Conservation (phyloP, 768 basidiomycete species). For the Mycena galopus region DNA sequence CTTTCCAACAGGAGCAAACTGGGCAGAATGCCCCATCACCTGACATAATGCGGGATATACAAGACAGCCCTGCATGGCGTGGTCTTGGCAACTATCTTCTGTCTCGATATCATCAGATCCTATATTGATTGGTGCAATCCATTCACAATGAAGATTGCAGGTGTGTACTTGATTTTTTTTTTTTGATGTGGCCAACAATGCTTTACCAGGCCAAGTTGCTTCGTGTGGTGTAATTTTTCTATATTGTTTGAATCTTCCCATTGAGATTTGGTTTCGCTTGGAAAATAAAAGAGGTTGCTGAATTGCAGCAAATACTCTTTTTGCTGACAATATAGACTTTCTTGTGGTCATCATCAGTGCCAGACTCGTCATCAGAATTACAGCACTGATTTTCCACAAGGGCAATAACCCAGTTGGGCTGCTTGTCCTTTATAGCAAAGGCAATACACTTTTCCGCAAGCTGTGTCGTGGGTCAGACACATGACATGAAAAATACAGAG, state of each 20-base stretch:
- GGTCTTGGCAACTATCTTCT: not conserved
- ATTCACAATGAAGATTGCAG: conserved; percentile 36
- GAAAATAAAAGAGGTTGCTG: no score
- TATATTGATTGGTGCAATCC: conserved; percentile 48
- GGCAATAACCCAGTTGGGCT: not conserved
- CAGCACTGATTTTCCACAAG: not conserved
- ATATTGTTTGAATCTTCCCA: conserved; percentile 31
- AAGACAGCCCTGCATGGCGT: conserved; percentile 17
- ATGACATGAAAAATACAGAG: not conserved
- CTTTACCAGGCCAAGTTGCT: conserved; percentile 31
- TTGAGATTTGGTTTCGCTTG: conserved; percentile 27
- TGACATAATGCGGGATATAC: not conserved
- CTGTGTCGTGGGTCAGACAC: not conserved
- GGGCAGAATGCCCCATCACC: no score
- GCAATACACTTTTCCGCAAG: not conserved
- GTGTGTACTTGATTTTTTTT: not conserved
- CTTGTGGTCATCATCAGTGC: no score
- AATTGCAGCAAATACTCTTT: no score
- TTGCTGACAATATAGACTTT: no score
- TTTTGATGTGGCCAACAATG: no score
- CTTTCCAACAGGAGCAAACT: no score
- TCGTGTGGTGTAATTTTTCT: no score
- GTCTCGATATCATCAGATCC: conserved; percentile 28
- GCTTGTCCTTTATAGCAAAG: not conserved
- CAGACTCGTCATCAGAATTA: no score